phyloP scores from a whole-genome alignment of 176 grass and related monocot genomes.

The Pharus latifolius region DNA sequence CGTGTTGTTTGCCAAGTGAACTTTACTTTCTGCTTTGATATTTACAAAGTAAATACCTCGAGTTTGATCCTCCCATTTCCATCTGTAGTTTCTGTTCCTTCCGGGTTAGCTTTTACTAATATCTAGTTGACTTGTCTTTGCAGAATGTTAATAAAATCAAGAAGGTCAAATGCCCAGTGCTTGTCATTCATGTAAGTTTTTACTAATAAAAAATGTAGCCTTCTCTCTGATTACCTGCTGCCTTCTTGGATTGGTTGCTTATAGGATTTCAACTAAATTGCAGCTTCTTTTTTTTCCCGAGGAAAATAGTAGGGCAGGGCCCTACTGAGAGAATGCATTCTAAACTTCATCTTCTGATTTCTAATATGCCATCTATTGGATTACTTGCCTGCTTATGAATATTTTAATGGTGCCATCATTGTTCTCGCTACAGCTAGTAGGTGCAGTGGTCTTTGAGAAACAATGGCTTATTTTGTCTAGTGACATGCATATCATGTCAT shows the following conservation, averaged over 20 bases:
- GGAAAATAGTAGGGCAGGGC: no score
- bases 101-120: slow-evolving; percentile 13
- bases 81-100: background rate
- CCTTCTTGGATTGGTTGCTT: background rate
- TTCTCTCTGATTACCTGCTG: background rate
- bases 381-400: background rate
- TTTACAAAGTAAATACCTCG: slow-evolving; percentile 76
- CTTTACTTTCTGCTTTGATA: slow-evolving; percentile 95
- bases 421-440: no score
- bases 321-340: no score
- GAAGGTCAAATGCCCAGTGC: slow-evolving; percentile 92
- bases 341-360: no score
- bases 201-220: slow-evolving; percentile 5
- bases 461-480: no score
- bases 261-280: background rate
- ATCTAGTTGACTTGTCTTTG: slow-evolving; percentile 13
- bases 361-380: no score
- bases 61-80: background rate
- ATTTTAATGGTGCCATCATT: no score
- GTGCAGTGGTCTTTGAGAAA: no score
- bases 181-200: slow-evolving; percentile 94
- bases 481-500: no score
- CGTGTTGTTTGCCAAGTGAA: slow-evolving; percentile 97
- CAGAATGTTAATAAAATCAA: slow-evolving; percentile 99
- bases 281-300: background rate